A percentile compares a stretch with the other conserved stretches of the same genome.
These are phyloP conservation scores for Pestalotiopsis sp. DNA, from an alignment of 2,329 filamentous ascomycete genomes.

Conservation along the genomic window DNA sequence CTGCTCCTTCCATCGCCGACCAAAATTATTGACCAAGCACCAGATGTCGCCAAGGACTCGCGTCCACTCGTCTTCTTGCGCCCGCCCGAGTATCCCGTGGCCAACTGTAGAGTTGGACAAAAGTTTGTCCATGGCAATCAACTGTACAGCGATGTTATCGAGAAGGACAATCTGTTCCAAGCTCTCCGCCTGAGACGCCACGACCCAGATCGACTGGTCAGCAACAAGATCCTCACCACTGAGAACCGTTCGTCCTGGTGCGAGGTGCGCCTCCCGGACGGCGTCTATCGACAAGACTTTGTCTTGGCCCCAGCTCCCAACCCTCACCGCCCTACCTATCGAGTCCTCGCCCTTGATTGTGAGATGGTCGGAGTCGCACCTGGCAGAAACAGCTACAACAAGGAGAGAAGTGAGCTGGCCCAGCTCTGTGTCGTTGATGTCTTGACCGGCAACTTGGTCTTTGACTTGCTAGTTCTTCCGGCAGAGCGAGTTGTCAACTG, in stretches of 20 bases:
- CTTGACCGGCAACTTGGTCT: conserved; percentile 47
- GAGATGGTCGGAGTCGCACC: conserved; percentile 45
- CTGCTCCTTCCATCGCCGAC: not conserved
- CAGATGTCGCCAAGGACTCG: not conserved
- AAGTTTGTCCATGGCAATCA: not conserved
- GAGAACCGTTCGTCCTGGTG: not conserved
- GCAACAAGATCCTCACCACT: not conserved
- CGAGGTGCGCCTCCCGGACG: not conserved
- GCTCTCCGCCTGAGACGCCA: conserved; percentile 5
- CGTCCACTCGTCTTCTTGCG: not conserved
- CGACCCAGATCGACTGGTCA: not conserved
- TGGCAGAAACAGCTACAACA: not conserved
- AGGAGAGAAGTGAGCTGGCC: conserved; percentile 23
- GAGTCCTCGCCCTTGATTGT: conserved; percentile 48
- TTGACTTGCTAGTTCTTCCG: conserved; percentile 46
- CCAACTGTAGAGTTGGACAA: not conserved
- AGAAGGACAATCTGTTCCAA: conserved; percentile 6
- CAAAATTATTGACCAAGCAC: not conserved
- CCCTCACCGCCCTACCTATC: conserved; percentile 21
- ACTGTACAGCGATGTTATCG: not conserved
- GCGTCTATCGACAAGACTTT: not conserved
- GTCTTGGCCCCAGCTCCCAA: not conserved
- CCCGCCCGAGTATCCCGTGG: not conserved
- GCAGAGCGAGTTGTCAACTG: conserved; percentile 30
- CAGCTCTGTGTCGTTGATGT: conserved; percentile 41